A percentile compares a stretch with the other conserved stretches of the same genome.
Conservation (phyloP, 768 basidiomycete species). For the Sarcodon aspratus region DNA sequence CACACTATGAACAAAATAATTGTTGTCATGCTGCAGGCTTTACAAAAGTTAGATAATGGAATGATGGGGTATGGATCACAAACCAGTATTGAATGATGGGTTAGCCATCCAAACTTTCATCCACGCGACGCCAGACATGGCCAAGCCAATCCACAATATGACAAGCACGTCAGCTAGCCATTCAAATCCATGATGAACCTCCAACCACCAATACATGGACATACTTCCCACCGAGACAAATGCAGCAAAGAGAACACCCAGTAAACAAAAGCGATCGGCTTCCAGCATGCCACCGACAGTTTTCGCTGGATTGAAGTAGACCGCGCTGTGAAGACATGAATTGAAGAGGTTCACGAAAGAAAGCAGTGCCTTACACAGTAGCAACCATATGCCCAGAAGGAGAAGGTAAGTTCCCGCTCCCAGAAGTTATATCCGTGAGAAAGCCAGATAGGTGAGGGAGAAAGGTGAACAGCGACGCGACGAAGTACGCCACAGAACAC, state of each 20-base stretch:
- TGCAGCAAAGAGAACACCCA: slow-evolving; percentile 59
- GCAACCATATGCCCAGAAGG: slow-evolving; percentile 88
- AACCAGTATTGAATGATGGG: slow-evolving; percentile 84
- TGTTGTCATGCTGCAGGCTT: slow-evolving; percentile 77
- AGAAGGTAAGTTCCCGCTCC: slow-evolving; percentile 41
- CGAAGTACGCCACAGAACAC: slow-evolving; percentile 83
- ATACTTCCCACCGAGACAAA: slow-evolving; percentile 69
- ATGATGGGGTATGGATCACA: slow-evolving; percentile 4
- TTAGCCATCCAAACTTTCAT: slow-evolving; percentile 87
- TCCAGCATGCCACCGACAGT: slow-evolving; percentile 90
- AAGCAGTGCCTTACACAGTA: slow-evolving; percentile 56
- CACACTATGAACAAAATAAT: slow-evolving; percentile 82
- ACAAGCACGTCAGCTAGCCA: slow-evolving; percentile 66
- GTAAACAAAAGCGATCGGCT: slow-evolving; percentile 70
- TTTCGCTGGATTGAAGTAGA: slow-evolving; percentile 92
- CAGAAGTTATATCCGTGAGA: slow-evolving; percentile 38
- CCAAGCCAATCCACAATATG: slow-evolving; percentile 74
- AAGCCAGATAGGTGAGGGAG: slow-evolving; percentile 60
- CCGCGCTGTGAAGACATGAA: slow-evolving; percentile 32
- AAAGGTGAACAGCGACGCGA: slow-evolving; percentile 91
- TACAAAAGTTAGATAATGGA: neutral
- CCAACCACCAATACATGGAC: slow-evolving; percentile 71
- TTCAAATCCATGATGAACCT: slow-evolving; percentile 56
- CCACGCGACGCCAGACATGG: slow-evolving; percentile 79
- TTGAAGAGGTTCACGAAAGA: neutral